These are phyloP conservation scores for Pseudogymnoascus sp. DNA, from an alignment of 2,329 filamentous ascomycete genomes.

Conservation along the genomic window DNA sequence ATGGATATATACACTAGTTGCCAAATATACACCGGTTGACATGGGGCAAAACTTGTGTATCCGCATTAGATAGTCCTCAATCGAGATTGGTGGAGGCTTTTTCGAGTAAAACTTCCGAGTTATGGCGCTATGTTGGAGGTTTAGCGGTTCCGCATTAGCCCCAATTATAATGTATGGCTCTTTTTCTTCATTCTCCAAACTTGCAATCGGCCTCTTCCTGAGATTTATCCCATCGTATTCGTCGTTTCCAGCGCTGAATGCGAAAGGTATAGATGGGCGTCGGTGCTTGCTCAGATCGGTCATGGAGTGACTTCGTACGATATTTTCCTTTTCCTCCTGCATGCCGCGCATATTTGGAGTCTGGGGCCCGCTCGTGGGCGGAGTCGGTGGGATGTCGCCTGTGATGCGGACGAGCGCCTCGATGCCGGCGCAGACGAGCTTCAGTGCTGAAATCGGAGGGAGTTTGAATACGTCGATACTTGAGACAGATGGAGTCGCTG, in stretches of 20 bases:
- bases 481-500: conserved; percentile 27
- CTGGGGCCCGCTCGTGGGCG: conserved; percentile 53
- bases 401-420: conserved; percentile 64
- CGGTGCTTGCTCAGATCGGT: conserved; percentile 28
- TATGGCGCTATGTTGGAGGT: conserved; percentile 74
- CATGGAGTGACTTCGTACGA: conserved; percentile 49
- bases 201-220: conserved; percentile 27
- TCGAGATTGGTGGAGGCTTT: conserved; percentile 69
- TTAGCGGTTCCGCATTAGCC: conserved; percentile 63
- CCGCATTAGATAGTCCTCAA: conserved; percentile 77
- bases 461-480: conserved; percentile 65
- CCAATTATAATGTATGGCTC: conserved; percentile 53
- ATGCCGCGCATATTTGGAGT: conserved; percentile 58
- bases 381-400: conserved; percentile 74
- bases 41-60: conserved; percentile 89
- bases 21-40: conserved; percentile 87
- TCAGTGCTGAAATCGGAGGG: conserved; percentile 64
- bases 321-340: conserved; percentile 53
- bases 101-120: conserved; percentile 92
- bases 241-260: conserved; percentile 23
- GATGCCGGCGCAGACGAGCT: conserved; percentile 64
- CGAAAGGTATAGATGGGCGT: conserved; percentile 20
- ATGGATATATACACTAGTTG: conserved; percentile 80
- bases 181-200: conserved; percentile 19
- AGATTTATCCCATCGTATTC: conserved; percentile 49